A percentile compares a stretch with the other conserved stretches of the same genome.
Evolutionary conservation across 306 rosid species (phyloP).

Genomic region (Quercus robur): DNA sequence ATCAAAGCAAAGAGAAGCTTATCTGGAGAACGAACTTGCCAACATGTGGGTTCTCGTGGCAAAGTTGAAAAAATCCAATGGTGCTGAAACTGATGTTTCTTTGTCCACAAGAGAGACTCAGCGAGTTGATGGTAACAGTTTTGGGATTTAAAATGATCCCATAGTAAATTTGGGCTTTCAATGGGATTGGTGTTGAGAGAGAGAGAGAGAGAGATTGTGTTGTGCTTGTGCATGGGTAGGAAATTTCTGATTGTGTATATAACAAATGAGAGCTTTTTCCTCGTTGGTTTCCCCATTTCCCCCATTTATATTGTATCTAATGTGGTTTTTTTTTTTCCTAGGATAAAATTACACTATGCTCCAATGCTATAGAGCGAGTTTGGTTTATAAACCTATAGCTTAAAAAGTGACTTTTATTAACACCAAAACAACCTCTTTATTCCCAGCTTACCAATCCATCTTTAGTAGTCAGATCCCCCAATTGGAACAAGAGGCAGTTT

Average conservation of each 20-base stretch:
- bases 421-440: no score
- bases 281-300: not conserved
- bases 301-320: not conserved
- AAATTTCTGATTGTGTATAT: slow-evolving; percentile 28
- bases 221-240: slow-evolving; percentile 19
- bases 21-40: slow-evolving; percentile 92
- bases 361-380: no score
- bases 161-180: slow-evolving; percentile 21
- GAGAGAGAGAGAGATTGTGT: slow-evolving; percentile 33
- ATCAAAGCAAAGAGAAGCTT: slow-evolving; percentile 91
- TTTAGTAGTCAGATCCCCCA: no score
- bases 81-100: slow-evolving; percentile 64
- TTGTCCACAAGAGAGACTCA: slow-evolving; percentile 50
- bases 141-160: slow-evolving; percentile 41
- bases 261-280: slow-evolving; percentile 1
- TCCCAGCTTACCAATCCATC: no score
- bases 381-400: no score
- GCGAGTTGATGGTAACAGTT: slow-evolving; percentile 35
- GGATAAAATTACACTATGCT: not conserved
- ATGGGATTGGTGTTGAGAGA: slow-evolving; percentile 45
- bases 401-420: no score
- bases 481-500: no score
- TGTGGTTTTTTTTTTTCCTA: not conserved
- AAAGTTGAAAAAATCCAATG: slow-evolving; percentile 74
- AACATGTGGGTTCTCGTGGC: slow-evolving; percentile 99